Conservation (phyloP, 495 filamentous ascomycete species). For the Hyaloscypha finlandica region DNA sequence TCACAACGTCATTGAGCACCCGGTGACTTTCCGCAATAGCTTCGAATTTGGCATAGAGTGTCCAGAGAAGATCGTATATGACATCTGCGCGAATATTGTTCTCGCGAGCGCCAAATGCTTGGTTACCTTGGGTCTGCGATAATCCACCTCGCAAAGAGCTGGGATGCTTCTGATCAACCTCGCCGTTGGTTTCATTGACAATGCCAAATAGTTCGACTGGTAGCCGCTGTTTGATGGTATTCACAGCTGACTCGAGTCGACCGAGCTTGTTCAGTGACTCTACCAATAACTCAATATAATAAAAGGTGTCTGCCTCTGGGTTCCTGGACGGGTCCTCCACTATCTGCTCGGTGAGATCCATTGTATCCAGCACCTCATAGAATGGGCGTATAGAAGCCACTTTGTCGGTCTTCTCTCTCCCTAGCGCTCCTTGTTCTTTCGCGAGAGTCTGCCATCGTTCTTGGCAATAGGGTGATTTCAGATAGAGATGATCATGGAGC, state of each 20-base stretch:
- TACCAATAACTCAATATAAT: conserved; percentile 84
- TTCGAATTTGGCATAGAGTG: conserved; percentile 94
- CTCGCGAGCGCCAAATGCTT: conserved; percentile 64
- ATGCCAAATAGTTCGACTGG: conserved; percentile 93
- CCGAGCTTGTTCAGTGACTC: conserved; percentile 89
- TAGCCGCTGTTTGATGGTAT: conserved; percentile 87
- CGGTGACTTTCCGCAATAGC: conserved; percentile 95
- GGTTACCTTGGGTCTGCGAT: conserved; percentile 58
- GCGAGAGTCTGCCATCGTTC: conserved; percentile 84
- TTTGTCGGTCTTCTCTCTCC: conserved; percentile 46
- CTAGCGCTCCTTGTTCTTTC: conserved; percentile 46
- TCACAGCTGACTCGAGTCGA: conserved; percentile 78
- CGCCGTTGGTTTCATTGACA: conserved; percentile 91
- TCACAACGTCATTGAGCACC: conserved; percentile 87
- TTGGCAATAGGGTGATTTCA: conserved; percentile 95
- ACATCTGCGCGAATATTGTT: conserved; percentile 76
- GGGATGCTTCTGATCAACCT: conserved; percentile 89
- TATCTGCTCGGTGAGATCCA: conserved; percentile 68
- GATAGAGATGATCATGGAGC: conserved; percentile 93
- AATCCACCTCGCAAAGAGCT: conserved; percentile 59
- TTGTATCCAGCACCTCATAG: conserved; percentile 74
- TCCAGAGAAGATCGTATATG: conserved; percentile 86
- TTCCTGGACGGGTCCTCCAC: conserved; percentile 87
- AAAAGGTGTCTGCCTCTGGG: conserved; percentile 91
- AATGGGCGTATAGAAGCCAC: conserved; percentile 54